A percentile compares a stretch with the other conserved stretches of the same genome.
Conservation (phyloP, 345 rosid species). For the Euphorbia pulcherrima region DNA sequence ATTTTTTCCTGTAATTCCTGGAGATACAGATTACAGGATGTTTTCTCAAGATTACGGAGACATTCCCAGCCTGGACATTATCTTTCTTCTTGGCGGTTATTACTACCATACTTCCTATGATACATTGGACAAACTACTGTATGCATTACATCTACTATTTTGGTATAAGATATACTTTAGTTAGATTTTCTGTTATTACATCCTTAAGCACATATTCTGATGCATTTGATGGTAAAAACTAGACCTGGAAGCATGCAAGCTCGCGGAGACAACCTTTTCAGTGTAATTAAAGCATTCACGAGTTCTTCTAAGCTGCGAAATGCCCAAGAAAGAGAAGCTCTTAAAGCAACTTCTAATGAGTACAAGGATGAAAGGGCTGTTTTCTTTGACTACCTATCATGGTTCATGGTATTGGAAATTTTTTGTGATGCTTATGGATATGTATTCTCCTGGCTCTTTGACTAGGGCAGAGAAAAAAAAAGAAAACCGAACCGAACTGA, state of each 20-base stretch:
- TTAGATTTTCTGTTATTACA: conserved; percentile 18
- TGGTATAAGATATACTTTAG: conserved; percentile 43
- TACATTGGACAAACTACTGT: conserved; percentile 93
- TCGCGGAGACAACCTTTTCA: conserved; percentile 86
- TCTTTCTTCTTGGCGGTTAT: conserved; percentile 93
- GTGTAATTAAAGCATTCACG: conserved; percentile 67
- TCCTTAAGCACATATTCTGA: conserved; percentile 33
- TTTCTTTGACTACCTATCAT: conserved; percentile 88
- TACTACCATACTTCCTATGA: conserved; percentile 95
- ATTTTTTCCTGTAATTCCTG: conserved; percentile 85
- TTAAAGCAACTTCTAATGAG: conserved; percentile 31
- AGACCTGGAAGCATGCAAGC: conserved; percentile 99
- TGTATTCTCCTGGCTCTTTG: conserved; percentile 14
- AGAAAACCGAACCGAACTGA: too few relatives aligned
- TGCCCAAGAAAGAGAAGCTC: conserved; percentile 52
- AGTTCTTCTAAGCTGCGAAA: conserved; percentile 66
- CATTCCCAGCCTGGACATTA: conserved; percentile 95
- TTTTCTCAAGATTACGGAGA: conserved; percentile 83
- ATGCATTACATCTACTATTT: conserved; percentile 60
- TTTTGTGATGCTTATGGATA: conserved; percentile 6
- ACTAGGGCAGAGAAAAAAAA: too few relatives aligned
- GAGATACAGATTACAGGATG: conserved; percentile 94
- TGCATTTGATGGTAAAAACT: conserved; percentile 30
- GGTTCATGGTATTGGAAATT: conserved; percentile 53
- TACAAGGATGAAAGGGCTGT: conserved; percentile 62